A percentile compares a stretch with the other conserved stretches of the same genome.
Conservation (phyloP, 768 basidiomycete genomes). For the Pholiota microspora region DNA sequence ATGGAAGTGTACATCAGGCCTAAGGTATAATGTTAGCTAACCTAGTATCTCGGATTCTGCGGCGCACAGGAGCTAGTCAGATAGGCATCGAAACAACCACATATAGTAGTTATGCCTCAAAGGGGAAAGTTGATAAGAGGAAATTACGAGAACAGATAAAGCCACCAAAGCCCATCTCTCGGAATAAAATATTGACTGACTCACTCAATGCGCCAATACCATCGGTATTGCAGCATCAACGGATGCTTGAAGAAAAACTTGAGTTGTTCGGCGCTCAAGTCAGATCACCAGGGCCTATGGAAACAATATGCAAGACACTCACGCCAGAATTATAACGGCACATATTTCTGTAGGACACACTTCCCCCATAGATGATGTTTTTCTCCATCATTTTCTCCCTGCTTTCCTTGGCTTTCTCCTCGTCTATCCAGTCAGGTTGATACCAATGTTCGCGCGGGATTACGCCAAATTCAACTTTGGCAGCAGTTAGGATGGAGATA, state of each 20-base stretch:
- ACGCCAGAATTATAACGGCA: constrained; percentile 70
- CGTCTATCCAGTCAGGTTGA: constrained; percentile 76
- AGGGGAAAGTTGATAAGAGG: no score
- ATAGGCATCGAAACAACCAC: background rate
- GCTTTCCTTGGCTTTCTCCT: constrained; percentile 53
- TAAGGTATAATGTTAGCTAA: constrained; percentile 20
- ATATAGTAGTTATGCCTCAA: background rate
- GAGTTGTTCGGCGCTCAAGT: background rate
- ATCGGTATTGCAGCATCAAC: constrained; percentile 62
- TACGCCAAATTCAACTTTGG: constrained; percentile 47
- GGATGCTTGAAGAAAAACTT: constrained; percentile 74
- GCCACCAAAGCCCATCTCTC: background rate
- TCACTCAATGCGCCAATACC: constrained; percentile 81
- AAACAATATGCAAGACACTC: constrained; percentile 15
- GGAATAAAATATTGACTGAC: background rate
- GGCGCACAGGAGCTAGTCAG: background rate
- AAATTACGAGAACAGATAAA: background rate
- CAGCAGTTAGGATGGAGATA: constrained; percentile 25
- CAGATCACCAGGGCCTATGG: background rate
- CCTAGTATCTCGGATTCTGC: background rate
- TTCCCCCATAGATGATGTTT: constrained; percentile 42
- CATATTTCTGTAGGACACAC: constrained; percentile 53
- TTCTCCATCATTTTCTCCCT: constrained; percentile 60
- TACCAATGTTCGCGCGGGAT: constrained; percentile 70
- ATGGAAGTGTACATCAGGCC: constrained; percentile 73